Conservation (phyloP, 345 rosid species). For the Orychophragmus violaceus region DNA sequence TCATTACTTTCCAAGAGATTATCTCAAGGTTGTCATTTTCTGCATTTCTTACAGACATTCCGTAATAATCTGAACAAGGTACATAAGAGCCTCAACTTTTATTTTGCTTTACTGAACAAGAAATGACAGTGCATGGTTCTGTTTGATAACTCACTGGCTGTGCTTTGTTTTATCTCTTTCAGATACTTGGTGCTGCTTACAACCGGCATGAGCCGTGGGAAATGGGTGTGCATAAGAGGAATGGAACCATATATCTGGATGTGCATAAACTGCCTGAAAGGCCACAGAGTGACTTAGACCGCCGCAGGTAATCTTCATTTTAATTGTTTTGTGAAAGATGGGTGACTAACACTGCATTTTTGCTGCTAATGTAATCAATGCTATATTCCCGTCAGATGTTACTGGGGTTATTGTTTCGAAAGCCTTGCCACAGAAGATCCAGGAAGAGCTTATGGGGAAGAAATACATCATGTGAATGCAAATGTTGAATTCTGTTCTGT, state of each 20-base stretch:
- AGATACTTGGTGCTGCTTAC: slow-evolving; percentile 91
- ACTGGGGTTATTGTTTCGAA: slow-evolving; percentile 98
- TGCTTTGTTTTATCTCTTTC: slow-evolving; percentile 12
- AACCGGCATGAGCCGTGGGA: slow-evolving; percentile 87
- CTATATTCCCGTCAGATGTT: slow-evolving; percentile 50
- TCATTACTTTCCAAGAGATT: not conserved
- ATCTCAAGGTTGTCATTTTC: slow-evolving; percentile 24
- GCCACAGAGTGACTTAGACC: slow-evolving; percentile 77
- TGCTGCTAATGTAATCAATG: not conserved
- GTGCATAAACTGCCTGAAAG: slow-evolving; percentile 92
- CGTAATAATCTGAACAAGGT: slow-evolving; percentile 96
- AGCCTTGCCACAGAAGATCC: slow-evolving; percentile 92
- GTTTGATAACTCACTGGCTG: not conserved
- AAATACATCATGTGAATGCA: slow-evolving; percentile 74
- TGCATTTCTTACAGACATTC: slow-evolving; percentile 48
- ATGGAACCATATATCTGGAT: slow-evolving; percentile 86
- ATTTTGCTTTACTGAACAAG: not conserved
- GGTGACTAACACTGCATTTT: not conserved
- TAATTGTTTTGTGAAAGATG: not conserved
- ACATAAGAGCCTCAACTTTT: slow-evolving; percentile 20
- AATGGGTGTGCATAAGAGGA: slow-evolving; percentile 99
- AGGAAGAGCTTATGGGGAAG: slow-evolving; percentile 70
- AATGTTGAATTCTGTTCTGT: slow-evolving; percentile 81
- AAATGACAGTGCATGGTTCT: not conserved
- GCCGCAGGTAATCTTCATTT: slow-evolving; percentile 57